Evolutionary conservation across 495 filamentous ascomycete genomes (phyloP), one percentile per base, ranked within the genome.

Genomic region (Achaetomiella virescens): DNA sequence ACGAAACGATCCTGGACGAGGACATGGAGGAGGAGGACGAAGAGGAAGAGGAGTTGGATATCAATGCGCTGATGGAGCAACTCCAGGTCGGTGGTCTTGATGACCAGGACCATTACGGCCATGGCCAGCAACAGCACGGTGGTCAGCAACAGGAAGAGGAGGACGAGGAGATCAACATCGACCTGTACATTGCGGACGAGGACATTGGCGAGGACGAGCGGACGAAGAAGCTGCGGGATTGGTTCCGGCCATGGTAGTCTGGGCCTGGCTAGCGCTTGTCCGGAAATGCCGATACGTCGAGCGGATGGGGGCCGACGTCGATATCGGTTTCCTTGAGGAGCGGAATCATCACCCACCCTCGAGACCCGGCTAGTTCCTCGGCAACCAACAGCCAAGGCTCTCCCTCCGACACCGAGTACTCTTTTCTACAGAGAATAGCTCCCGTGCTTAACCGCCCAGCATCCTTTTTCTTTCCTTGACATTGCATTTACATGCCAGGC

Each of bases 221-320:
- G 18, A 53, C 41, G 51, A 36, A 53, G 58, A 51, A 22, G 56
- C 14, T 55, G 37, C 35, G 53, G 29, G 42, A 56, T 20, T 61
- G 55, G 60, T 55, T 62, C 65, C 60, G 51, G 48, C 65, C 68
- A 47, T 66, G 60, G 62, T 62, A 61, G 61, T 22, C 17, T n/a
- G n/a, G n/a, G n/a, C n/a, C n/a, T n/a, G n/a, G n/a, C n/a, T n/a
- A n/a, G n/a, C n/a, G n/a, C n/a, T n/a, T n/a, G n/a, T n/a, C n/a
- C n/a, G n/a, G n/a, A n/a, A n/a, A n/a, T n/a, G n/a, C n/a, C n/a
- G n/a, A n/a, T n/a, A n/a, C n/a, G n/a, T n/a, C n/a, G n/a, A n/a
- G n/a, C n/a, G n/a, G n/a, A n/a, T n/a, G n/a, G n/a, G n/a, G n/a
- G n/a, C n/a, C n/a, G n/a, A n/a, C n/a, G n/a, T n/a, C n/a, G n/a